Conservation (phyloP, 345 rosid species). For the Sonneratia caseolaris region DNA sequence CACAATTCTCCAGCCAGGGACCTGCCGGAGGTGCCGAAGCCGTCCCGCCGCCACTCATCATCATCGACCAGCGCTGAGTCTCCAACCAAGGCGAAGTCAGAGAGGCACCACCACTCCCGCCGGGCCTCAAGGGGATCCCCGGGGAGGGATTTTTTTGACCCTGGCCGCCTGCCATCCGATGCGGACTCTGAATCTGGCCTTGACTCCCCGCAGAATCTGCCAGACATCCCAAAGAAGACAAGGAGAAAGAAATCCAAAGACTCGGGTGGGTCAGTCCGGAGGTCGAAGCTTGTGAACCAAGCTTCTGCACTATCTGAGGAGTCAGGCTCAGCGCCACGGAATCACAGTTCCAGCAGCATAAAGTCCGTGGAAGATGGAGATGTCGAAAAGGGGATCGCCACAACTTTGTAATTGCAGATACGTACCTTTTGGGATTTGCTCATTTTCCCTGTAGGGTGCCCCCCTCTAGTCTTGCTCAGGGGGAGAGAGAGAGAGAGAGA, state of each 20-base stretch:
- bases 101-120: constrained; percentile 35
- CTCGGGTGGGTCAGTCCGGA: constrained; percentile 20
- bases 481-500: background rate
- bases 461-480: background rate
- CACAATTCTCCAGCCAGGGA: constrained; percentile 13
- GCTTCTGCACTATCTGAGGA: background rate
- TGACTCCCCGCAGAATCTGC: constrained; percentile 11
- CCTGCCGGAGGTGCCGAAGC: constrained; percentile 24
- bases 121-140: constrained; percentile 30
- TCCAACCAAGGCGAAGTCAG: constrained; percentile 34
- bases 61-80: constrained; percentile 16
- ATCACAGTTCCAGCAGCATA: background rate
- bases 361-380: background rate
- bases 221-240: constrained; percentile 33
- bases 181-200: constrained; percentile 8
- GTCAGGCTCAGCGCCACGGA: background rate
- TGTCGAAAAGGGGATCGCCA: background rate
- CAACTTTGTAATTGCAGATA: background rate
- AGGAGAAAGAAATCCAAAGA: constrained; percentile 49
- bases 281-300: constrained; percentile 12
- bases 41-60: constrained; percentile 34
- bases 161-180: constrained; percentile 9
- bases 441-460: background rate
- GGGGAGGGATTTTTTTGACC: constrained; percentile 19
- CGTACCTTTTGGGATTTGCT: background rate